phyloP scores from a whole-genome alignment of 2,329 filamentous ascomycete species.

The Plectosphaerella plurivora region DNA sequence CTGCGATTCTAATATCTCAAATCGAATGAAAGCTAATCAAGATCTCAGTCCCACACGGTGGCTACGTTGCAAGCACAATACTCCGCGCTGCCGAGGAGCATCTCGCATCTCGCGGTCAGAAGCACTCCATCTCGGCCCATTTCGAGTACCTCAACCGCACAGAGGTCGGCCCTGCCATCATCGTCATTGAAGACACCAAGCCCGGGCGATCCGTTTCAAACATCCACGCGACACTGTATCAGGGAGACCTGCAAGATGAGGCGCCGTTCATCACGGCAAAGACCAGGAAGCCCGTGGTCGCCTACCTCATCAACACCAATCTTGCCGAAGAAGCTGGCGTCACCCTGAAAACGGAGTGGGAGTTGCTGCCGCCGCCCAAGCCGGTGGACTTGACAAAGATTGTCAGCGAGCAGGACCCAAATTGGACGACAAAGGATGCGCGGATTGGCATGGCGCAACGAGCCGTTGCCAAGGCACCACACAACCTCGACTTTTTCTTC shows the following conservation, averaged over 20 bases:
- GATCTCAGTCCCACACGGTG: constrained; percentile 37
- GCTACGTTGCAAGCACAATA: constrained; percentile 38
- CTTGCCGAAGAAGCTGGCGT: constrained; percentile 25
- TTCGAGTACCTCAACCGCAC: constrained; percentile 37
- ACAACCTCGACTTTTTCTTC: constrained; percentile 18
- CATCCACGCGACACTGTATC: constrained; percentile 36
- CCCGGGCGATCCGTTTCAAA: constrained; percentile 34
- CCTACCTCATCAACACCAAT: constrained; percentile 34
- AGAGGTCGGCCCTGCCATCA: constrained; percentile 26
- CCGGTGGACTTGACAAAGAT: constrained; percentile 20
- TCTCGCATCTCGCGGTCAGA: constrained; percentile 25
- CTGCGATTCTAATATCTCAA: too few relatives aligned
- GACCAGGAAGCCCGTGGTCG: constrained; percentile 25
- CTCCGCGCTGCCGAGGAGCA: constrained; percentile 28
- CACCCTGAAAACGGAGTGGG: constrained; percentile 7
- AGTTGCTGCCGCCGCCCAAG: constrained; percentile 10
- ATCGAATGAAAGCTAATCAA: not conserved
- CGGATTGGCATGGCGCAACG: not conserved
- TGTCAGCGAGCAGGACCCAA: constrained; percentile 15
- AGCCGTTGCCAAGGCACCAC: constrained; percentile 16
- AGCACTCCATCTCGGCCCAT: constrained; percentile 32
- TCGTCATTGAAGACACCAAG: constrained; percentile 36
- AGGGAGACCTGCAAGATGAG: constrained; percentile 24
- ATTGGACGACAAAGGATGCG: constrained; percentile 19
- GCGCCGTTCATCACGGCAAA: constrained; percentile 28